These are phyloP conservation scores for Citrus hindsii DNA, from an alignment of 345 rosid species.

Conservation along the genomic window DNA sequence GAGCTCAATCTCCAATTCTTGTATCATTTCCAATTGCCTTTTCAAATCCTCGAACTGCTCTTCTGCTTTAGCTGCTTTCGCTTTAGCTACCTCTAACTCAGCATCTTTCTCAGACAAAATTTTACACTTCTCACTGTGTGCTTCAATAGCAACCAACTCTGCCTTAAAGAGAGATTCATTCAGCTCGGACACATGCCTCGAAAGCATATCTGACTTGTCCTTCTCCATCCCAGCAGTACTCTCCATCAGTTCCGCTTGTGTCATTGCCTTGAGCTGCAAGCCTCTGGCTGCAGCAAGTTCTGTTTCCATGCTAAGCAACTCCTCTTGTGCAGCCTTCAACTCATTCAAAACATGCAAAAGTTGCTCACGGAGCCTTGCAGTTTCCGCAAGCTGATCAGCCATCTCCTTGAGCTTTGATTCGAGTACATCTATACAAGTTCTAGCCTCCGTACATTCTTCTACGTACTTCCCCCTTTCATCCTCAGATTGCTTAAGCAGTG, in stretches of 20 bases:
- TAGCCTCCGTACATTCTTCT: slow-evolving; percentile 25
- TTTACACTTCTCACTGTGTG: slow-evolving; percentile 20
- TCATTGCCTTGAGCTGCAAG: slow-evolving; percentile 30
- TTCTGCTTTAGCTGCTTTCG: slow-evolving; percentile 15
- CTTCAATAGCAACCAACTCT: slow-evolving; percentile 26
- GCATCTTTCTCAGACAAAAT: slow-evolving; percentile 28
- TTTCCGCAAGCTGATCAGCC: slow-evolving; percentile 25
- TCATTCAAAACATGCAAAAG: slow-evolving; percentile 30
- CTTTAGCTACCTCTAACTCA: slow-evolving; percentile 16
- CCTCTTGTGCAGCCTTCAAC: slow-evolving; percentile 33
- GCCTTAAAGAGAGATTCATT: slow-evolving; percentile 21
- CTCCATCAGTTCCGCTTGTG: slow-evolving; percentile 31
- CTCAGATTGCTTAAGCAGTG: slow-evolving; percentile 31
- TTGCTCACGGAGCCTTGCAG: slow-evolving; percentile 20
- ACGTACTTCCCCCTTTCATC: slow-evolving; percentile 26
- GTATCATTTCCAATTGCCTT: slow-evolving; percentile 14
- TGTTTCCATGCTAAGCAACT: slow-evolving; percentile 33
- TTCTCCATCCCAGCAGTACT: slow-evolving; percentile 32
- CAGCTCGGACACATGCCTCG: slow-evolving; percentile 21
- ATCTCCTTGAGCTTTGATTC: slow-evolving; percentile 36
- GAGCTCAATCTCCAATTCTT: slow-evolving; percentile 36
- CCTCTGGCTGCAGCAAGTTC: slow-evolving; percentile 38
- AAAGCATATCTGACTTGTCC: slow-evolving; percentile 37
- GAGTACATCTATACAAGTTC: slow-evolving; percentile 20
- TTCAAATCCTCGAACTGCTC: slow-evolving; percentile 27